Base-by-base conservation (phyloP, 2,329 filamentous ascomycete genomes). In the Tolypocladium cylindrosporum region DNA sequence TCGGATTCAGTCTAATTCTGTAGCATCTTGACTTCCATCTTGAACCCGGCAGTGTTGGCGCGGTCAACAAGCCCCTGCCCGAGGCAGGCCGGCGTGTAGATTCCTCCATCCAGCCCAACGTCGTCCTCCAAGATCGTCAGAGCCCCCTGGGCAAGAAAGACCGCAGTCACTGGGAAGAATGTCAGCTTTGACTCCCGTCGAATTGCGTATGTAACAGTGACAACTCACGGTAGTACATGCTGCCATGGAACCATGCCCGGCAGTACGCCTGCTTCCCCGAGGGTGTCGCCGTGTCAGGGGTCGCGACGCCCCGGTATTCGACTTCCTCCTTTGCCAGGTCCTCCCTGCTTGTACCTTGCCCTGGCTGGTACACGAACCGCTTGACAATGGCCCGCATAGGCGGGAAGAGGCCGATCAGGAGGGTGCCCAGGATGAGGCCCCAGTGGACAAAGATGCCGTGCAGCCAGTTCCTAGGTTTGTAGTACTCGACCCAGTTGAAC, bases 51-150 rank as follows among this genome's bases (percentile, higher is more conserved):
- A 40, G 78, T 75, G 41, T 81, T 74, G 45, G 90, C 65, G 16
- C 86, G 77, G 65, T 90, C 82, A 59, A 91, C 75, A 66, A 83
- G 88, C 11, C 77, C 74, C 63, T 87, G 83, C 1, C 89, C 89
- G 2, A 92, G 73, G 57, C 82, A 88, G 0, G 88, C 86, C 0
- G 89, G 85, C 1, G 89, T 92, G 61, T 89, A 82, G 31, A 90
- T 74, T 3, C 88, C 89, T 21, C 88, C 88, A 1, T 77, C 77
- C 14, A 90, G 72, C 41, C 78, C 70, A 14, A 83, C 72, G 16
- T 85, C 78, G 43, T 88, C 85, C 59, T 87, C 77, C 19, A 91
- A 73, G 39, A 92, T 74, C 0, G 84, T 84, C 43, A 81, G 73
- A 4, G 87, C 88, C 14, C 81, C 88, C 64, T 90, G 79, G 2